Conservation (phyloP, 805 yeast genomes). For the Ogataea trehalophila region DNA sequence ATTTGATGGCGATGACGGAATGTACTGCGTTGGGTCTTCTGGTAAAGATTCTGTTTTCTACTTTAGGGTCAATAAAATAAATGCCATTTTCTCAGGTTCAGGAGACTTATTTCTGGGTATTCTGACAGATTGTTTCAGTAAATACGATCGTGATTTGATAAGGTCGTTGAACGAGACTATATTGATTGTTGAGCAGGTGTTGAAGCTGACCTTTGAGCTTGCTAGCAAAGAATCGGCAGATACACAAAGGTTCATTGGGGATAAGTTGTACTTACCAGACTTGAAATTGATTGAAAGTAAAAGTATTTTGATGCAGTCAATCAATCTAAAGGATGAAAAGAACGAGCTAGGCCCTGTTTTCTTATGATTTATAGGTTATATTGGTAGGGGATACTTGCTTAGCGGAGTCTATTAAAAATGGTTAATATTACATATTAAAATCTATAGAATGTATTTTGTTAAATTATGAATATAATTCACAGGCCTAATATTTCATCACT, state of each 20-base stretch:
- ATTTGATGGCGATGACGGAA: slow-evolving; percentile 19
- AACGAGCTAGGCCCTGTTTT: too few species aligned
- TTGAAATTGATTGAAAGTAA: slow-evolving; percentile 41
- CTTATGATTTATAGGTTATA: too few species aligned
- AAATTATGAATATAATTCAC: background rate
- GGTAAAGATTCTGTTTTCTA: slow-evolving; percentile 24
- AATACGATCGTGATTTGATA: slow-evolving; percentile 24
- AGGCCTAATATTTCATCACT: background rate
- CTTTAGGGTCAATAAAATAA: slow-evolving; percentile 42
- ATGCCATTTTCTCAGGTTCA: slow-evolving; percentile 65
- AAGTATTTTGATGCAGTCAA: slow-evolving; percentile 11
- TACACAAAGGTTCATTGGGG: slow-evolving; percentile 8
- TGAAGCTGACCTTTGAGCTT: slow-evolving; percentile 35
- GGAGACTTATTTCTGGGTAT: slow-evolving; percentile 71
- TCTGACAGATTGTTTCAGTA: slow-evolving; percentile 44
- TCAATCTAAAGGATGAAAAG: too few species aligned
- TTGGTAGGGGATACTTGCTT: too few species aligned
- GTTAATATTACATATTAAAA: background rate
- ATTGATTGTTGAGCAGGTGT: slow-evolving; percentile 36
- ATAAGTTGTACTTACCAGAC: slow-evolving; percentile 35
- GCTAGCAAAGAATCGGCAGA: slow-evolving; percentile 1
- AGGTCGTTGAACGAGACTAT: slow-evolving; percentile 37
- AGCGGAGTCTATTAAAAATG: too few species aligned
- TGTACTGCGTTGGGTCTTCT: slow-evolving; percentile 41
- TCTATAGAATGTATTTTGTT: background rate